Evolutionary conservation across 2,329 filamentous ascomycete species (phyloP).

Genomic region (Diaporthe batatas): DNA sequence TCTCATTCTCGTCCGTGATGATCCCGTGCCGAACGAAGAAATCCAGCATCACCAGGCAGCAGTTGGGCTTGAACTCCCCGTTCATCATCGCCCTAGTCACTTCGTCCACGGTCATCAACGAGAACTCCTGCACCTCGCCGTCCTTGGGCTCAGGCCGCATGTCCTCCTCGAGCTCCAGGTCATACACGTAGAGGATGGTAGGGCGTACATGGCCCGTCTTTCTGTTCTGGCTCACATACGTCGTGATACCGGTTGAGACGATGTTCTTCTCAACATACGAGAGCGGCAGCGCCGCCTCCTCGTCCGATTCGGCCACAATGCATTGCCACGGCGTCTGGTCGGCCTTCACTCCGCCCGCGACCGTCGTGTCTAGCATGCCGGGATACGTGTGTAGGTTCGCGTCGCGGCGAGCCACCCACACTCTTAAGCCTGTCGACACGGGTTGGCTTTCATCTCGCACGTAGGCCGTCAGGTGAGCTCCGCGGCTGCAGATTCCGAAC

Average conservation of each 20-base stretch:
- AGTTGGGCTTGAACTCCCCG: constrained; percentile 90
- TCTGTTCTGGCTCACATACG: constrained; percentile 33
- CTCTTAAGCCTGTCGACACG: constrained; percentile 56
- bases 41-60: constrained; percentile 81
- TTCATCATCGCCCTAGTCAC: constrained; percentile 72
- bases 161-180: constrained; percentile 73
- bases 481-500: constrained; percentile 77
- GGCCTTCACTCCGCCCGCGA: constrained; percentile 81
- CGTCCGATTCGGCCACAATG: constrained; percentile 77
- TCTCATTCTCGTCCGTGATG: constrained; percentile 78
- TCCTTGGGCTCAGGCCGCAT: constrained; percentile 77
- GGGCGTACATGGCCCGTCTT: constrained; percentile 45
- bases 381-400: constrained; percentile 78
- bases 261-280: constrained; percentile 48
- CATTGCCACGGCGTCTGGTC: constrained; percentile 75
- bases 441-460: constrained; percentile 45
- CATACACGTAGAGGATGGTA: constrained; percentile 76
- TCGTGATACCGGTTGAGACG: constrained; percentile 52
- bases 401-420: constrained; percentile 81
- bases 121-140: constrained; percentile 82
- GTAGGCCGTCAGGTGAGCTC: constrained; percentile 76
- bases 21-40: constrained; percentile 85
- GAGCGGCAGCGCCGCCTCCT: constrained; percentile 71
- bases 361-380: constrained; percentile 82
- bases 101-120: constrained; percentile 71